phyloP scores from a whole-genome alignment of 148 eudicot species.

The Polygonum aviculare region DNA sequence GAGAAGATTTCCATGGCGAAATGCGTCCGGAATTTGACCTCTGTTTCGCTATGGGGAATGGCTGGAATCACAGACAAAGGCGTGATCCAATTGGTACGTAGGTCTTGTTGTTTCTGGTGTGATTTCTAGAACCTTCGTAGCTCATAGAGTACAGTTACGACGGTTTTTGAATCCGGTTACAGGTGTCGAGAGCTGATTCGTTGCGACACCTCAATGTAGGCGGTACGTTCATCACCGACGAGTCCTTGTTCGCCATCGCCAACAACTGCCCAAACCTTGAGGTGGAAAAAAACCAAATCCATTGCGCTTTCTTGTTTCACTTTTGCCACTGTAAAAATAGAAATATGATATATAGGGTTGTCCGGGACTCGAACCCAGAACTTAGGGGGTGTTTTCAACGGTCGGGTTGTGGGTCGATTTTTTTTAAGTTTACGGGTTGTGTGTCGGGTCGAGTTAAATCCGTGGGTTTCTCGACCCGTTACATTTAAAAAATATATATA shows the following conservation, averaged over 20 bases:
- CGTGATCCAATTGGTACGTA: constrained; percentile 63
- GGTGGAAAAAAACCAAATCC: constrained; percentile 22
- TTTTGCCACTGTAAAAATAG: too few species aligned
- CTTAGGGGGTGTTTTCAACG: too few species aligned
- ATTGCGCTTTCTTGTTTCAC: too few species aligned
- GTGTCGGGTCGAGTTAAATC: too few species aligned
- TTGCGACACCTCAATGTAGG: constrained; percentile 77
- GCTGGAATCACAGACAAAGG: constrained; percentile 81
- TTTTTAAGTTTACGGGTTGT: too few species aligned
- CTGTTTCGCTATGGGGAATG: constrained; percentile 82
- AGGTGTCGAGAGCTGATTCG: constrained; percentile 68
- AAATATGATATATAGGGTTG: too few species aligned
- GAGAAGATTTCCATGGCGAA: constrained; percentile 58
- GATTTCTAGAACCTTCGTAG: too few species aligned
- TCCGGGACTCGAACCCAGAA: too few species aligned
- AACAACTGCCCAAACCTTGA: constrained; percentile 56
- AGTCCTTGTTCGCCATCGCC: constrained; percentile 65
- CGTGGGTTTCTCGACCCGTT: too few species aligned
- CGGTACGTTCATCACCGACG: constrained; percentile 76
- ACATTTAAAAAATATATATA: too few species aligned
- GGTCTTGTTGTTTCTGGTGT: not conserved
- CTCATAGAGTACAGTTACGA: too few species aligned
- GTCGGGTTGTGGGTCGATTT: too few species aligned
- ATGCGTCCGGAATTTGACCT: constrained; percentile 61
- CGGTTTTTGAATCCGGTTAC: not conserved